Percentiles rank a stretch among this genome's conserved stretches.
These are phyloP conservation scores for Malus sylvestris DNA, from an alignment of 306 rosid species.

Conservation along the genomic window DNA sequence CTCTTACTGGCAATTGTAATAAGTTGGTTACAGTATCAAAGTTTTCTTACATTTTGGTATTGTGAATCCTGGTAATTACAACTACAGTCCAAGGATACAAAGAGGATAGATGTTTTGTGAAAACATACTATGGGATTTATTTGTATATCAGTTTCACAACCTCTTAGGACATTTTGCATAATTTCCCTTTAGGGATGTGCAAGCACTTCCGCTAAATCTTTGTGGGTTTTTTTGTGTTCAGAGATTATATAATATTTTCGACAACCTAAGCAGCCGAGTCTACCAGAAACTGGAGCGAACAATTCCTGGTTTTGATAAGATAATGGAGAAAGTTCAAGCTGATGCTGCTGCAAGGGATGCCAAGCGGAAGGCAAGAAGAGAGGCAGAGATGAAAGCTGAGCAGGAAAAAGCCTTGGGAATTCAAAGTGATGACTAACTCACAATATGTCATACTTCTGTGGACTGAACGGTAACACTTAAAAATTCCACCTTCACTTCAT, in stretches of 20 bases:
- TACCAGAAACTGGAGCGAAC: constrained; percentile 12
- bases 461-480: too few relatives aligned
- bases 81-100: not conserved
- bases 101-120: not conserved
- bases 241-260: constrained; percentile 27
- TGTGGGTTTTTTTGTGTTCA: constrained; percentile 31
- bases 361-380: constrained; percentile 22
- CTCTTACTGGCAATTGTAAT: not conserved
- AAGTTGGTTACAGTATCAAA: not conserved
- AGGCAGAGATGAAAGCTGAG: constrained; percentile 24
- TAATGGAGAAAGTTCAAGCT: constrained; percentile 25
- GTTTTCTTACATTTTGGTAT: not conserved
- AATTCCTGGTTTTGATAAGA: constrained; percentile 50
- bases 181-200: not conserved
- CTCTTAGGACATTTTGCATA: not conserved
- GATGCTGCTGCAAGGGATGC: constrained; percentile 15
- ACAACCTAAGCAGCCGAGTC: constrained; percentile 9
- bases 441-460: not conserved
- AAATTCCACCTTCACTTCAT: not conserved
- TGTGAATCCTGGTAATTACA: not conserved
- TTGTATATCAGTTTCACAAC: not conserved
- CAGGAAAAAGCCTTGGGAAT: not conserved
- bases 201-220: constrained; percentile 1
- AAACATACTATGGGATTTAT: not conserved
- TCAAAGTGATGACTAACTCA: not conserved